These are phyloP conservation scores for Ramalina intermedia DNA, from an alignment of 495 filamentous ascomycete genomes.

Conservation along the genomic window DNA sequence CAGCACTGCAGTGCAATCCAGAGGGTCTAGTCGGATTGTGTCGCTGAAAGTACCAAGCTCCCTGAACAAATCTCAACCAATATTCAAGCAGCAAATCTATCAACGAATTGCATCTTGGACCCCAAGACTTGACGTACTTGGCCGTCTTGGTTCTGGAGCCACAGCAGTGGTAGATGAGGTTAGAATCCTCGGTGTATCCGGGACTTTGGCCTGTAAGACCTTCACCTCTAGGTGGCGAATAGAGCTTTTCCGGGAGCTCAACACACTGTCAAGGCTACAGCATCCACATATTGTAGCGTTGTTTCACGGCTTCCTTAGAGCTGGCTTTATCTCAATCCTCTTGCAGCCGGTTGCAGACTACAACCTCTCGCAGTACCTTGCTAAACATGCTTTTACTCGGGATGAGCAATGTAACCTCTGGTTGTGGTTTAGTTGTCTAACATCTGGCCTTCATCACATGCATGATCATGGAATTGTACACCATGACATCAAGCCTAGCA, in stretches of 20 bases:
- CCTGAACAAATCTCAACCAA: no score
- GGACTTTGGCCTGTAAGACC: not conserved
- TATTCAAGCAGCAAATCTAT: no score
- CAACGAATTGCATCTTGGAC: not conserved
- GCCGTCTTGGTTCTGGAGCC: not conserved
- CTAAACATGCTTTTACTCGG: not conserved
- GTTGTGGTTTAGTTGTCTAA: not conserved
- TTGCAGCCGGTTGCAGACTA: not conserved
- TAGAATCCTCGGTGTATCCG: not conserved
- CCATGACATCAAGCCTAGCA: not conserved
- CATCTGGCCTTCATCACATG: not conserved
- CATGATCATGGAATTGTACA: not conserved
- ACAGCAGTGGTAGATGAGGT: not conserved
- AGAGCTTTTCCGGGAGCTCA: not conserved
- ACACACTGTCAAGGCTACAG: not conserved
- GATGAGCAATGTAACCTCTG: not conserved
- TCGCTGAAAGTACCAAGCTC: no score
- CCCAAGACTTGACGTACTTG: not conserved
- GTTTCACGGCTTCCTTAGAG: not conserved
- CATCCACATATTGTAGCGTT: not conserved
- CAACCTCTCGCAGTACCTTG: slow-evolving; percentile 1
- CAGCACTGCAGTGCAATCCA: no score
- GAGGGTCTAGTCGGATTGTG: no score
- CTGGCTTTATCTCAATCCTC: not conserved
- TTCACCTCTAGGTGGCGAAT: no score